Evolutionary conservation across 768 basidiomycete species (phyloP), one percentile per base, ranked within the genome.

Genomic region (Lepiota brunneoincarnata): DNA sequence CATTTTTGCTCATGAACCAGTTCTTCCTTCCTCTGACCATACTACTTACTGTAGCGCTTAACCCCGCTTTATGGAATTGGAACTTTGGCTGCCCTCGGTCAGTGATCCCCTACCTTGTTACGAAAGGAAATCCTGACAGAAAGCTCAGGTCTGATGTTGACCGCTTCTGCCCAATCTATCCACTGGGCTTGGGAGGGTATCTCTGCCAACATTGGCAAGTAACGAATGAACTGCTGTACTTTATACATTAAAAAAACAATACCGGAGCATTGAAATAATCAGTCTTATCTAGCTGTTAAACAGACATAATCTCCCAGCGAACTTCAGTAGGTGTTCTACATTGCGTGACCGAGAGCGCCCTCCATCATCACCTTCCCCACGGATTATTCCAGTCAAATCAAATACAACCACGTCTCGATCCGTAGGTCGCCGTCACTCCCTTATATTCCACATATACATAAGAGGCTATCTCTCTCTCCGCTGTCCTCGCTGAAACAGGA

Each of bases 11-110:
- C 17, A 24, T 20, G n/a, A 7, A 2, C 28, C 28, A 39, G 10
- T 35, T 17, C 18, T n/a, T 9, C 38, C 21, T 21, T 45, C 21
- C 11, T 2, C 31, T 31, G 31, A 31, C 31, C 10, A 4, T 15
- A 44, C 26, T 31, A 34, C 26, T 39, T 24, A 12, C 6, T 35
- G 41, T 21, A 68, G 67, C 63, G 67, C 10, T 28, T 45, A 1
- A 50, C 40, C 46, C 23, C 51, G 26, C n/a, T 63, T 1, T 63
- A 60, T 51, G 24, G n/a, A 1, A 12, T 58, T 21, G 63, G 60
- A 2, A 44, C 47, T 4, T 2, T 64, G 7, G 53, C 58, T n/a
- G 28, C 55, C 18, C 12, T 65, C 9, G 59, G 63, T 64, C 47
- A 21, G 59, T 50, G 4, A 21, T 39, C 18, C n/a, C 11, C 14